Base-by-base conservation (phyloP, 106 monocot genomes). In the Platanthera zijinensis region DNA sequence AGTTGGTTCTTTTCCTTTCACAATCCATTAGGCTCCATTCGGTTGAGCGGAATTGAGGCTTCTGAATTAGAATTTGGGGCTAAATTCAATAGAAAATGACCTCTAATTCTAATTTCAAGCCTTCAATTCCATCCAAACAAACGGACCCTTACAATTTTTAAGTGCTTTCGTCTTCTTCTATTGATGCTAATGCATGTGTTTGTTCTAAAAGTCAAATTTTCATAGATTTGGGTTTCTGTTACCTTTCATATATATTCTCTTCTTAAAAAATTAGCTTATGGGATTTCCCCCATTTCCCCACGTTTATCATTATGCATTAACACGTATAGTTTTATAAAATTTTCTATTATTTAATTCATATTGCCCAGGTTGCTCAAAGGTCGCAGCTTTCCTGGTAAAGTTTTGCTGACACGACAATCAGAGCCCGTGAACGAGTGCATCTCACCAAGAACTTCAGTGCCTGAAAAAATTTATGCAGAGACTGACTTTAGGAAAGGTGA, bases 301-400 rank as follows among this genome's bases (percentile, higher is more conserved):
- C 17, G 47, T 17, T 4, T 69, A 69, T 48, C 0, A 70, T 47
- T 51, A 22, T 25, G 51, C 72, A 72, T 72, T 72, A 51, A 72
- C 21, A 51, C 50, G 51, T 10, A 72, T 72, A 68, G 72, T 72
- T 32, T 18, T 45, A 18, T 49, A 0, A 50, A 18, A 48, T 11
- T 51, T 56, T 10, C 10, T 61, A 10, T 62, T 59, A 6, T 30
- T 77, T 13, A 28, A 57, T 64, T 28, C 11, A 10, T 67, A 46
- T 30, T 59, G 14, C 80, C 46, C 80, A 96, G 96, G 80, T 83
- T 92, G 63, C 85, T 96, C 54, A 92, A 86, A 84, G 90, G 96
- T 57, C 96, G 96, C 45, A 96, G 88, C 73, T 92, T 96, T 80
- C 96, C 96, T 84, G 96, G 96, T 25, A 96, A 92, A 82, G 84